Percentiles rank a stretch among this genome's conserved stretches.
Conservation (phyloP, 2,329 filamentous ascomycete species). For the Hypoxylon sp. region DNA sequence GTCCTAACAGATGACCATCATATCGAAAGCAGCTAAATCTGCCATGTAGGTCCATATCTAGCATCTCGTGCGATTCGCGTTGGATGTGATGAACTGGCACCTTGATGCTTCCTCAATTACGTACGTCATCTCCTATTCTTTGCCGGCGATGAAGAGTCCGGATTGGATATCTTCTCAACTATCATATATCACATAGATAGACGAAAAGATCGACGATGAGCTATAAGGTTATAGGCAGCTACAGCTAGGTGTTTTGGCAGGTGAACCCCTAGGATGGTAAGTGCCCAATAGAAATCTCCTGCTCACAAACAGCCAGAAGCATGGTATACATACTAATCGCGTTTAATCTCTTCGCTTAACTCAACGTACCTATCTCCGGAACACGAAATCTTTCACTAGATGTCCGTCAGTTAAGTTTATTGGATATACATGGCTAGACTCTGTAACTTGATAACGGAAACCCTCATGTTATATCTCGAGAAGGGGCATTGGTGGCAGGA, state of each 20-base stretch:
- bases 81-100: not conserved
- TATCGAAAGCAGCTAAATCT: not conserved
- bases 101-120: not conserved
- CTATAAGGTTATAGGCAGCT: not conserved
- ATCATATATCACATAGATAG: too few relatives aligned
- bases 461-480: not conserved
- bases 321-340: not conserved
- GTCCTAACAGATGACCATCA: not conserved
- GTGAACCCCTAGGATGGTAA: not conserved
- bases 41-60: not conserved
- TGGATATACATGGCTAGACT: not conserved
- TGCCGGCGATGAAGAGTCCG: not conserved
- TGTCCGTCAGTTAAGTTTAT: not conserved
- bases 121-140: not conserved
- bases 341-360: not conserved
- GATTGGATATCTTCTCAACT: not conserved
- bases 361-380: not conserved
- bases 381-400: not conserved
- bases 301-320: not conserved
- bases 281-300: not conserved
- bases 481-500: not conserved
- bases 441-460: not conserved
- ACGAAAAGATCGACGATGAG: too few relatives aligned
- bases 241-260: not conserved
- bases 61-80: not conserved